Evolutionary conservation across 202 grass and related monocot species (phyloP), one percentile per base, ranked within the genome.

Genomic region (Setaria italica): DNA sequence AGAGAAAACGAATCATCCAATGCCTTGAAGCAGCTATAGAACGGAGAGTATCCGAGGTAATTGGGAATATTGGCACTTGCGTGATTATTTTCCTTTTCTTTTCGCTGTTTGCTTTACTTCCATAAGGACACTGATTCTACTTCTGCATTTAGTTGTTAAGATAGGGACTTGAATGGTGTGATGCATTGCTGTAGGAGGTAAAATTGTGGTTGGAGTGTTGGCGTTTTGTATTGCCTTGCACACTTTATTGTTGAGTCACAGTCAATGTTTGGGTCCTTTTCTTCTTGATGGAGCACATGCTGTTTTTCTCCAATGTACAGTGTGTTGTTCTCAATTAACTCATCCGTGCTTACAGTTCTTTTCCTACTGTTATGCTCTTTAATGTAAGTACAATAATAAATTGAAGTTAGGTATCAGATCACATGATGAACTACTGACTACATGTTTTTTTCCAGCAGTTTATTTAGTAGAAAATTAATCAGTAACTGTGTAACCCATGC

Each of bases 11-110:
- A 87, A 83, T 98, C 43, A 93, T 95, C 49, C 91, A 93, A 63
- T 98, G 91, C 63, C 89, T 95, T 83, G 92, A 95, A 88, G 95
- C 95, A 70, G 95, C 95, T 35, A 98, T 98, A 58, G 91, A 98
- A 86, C 82, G 95, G 45, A 93, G 95, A 82, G 89, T 98, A 65
- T 98, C 85, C 20, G 92, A 98, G 92, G 95, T 98, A 92, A 93
- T 62, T 79, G 70, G 21, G 43, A 37, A 79, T 67, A 41, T 65
- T 49, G 74, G 43, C 70, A 80, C 43, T 37, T 66, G 49, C 46
- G 66, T 69, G 50, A 59, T 71, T 79, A 65, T 29, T 64, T 84
- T 91, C 56, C 35, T 11, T 85, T 69, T 41, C 14, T 32, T 67
- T 65, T 47, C 14, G 4, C 60, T 74, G 30, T 77, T 25, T 72